Conservation (phyloP, 2,329 filamentous ascomycete genomes). For the Xylariaceae sp. region DNA sequence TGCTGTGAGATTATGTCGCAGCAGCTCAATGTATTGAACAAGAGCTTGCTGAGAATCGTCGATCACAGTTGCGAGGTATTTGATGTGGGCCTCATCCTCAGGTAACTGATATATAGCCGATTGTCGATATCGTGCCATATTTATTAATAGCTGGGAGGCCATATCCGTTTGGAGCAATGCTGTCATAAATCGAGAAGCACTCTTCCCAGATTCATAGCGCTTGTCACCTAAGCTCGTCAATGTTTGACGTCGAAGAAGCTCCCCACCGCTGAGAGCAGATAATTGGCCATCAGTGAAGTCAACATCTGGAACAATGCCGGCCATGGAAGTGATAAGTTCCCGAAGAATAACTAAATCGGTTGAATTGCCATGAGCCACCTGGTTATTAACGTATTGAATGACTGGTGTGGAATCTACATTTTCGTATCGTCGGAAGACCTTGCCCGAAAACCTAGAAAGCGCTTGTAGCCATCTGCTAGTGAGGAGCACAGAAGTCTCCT, state of each 20-base stretch:
- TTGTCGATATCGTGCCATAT: slow-evolving; percentile 87
- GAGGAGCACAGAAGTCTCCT: slow-evolving; percentile 68
- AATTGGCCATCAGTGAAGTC: slow-evolving; percentile 91
- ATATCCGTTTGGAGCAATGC: slow-evolving; percentile 79
- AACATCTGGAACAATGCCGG: slow-evolving; percentile 83
- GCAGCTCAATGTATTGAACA: slow-evolving; percentile 85
- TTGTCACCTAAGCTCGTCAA: slow-evolving; percentile 81
- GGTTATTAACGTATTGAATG: slow-evolving; percentile 86
- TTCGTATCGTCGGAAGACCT: slow-evolving; percentile 85
- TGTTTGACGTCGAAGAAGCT: slow-evolving; percentile 78
- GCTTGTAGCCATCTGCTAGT: slow-evolving; percentile 93
- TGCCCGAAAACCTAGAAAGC: slow-evolving; percentile 86
- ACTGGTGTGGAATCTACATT: slow-evolving; percentile 84
- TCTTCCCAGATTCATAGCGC: slow-evolving; percentile 75
- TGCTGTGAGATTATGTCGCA: slow-evolving; percentile 77
- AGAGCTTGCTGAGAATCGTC: slow-evolving; percentile 90
- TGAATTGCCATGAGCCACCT: slow-evolving; percentile 81
- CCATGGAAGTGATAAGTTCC: slow-evolving; percentile 91
- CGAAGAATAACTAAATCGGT: slow-evolving; percentile 91
- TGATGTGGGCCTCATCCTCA: slow-evolving; percentile 79
- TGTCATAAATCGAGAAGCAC: slow-evolving; percentile 79
- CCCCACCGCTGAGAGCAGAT: slow-evolving; percentile 85
- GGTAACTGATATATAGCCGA: slow-evolving; percentile 80
- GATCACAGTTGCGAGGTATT: slow-evolving; percentile 84
- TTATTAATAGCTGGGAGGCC: slow-evolving; percentile 82